Evolutionary conservation across 1,284 basidiomycete genomes (phyloP).

Genomic region (Rhizopogon parksii): DNA sequence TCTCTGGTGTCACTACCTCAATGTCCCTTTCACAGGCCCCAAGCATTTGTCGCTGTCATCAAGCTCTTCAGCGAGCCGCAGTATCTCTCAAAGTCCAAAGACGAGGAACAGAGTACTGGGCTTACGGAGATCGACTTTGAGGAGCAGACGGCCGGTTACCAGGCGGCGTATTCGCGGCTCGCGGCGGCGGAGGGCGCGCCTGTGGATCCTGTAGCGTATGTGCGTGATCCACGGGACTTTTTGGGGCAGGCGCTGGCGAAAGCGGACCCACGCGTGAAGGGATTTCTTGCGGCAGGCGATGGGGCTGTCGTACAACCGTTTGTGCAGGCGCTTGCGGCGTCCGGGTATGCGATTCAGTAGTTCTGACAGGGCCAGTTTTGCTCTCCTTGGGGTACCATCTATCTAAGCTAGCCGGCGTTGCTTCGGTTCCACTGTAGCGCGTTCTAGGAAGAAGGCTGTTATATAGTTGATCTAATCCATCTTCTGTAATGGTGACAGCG

Average conservation of each 20-base stretch:
- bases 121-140: slow-evolving; percentile 82
- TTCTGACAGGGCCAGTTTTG: neutral
- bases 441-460: too few relatives aligned
- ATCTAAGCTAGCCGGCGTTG: neutral
- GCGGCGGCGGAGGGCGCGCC: slow-evolving; percentile 66
- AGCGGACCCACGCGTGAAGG: slow-evolving; percentile 30
- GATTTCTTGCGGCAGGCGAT: slow-evolving; percentile 33
- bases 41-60: slow-evolving; percentile 65
- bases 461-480: too few relatives aligned
- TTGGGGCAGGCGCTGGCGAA: slow-evolving; percentile 40
- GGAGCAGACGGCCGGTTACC: slow-evolving; percentile 85
- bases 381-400: neutral
- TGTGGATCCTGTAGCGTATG: slow-evolving; percentile 55
- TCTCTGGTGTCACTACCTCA: neutral
- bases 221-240: slow-evolving; percentile 49
- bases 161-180: slow-evolving; percentile 86
- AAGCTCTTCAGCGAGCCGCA: slow-evolving; percentile 73
- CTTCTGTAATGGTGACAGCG: too few relatives aligned
- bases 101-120: slow-evolving; percentile 50
- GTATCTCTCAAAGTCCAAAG: slow-evolving; percentile 45
- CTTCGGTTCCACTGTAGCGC: too few relatives aligned
- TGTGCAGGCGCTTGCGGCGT: slow-evolving; percentile 35
- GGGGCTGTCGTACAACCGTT: slow-evolving; percentile 34
- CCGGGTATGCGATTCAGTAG: slow-evolving; percentile 30
- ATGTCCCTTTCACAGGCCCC: slow-evolving; percentile 42